Evolutionary conservation across 352 stramenopile genomes (phyloP), one percentile per base, ranked within the genome.

Genomic region (Pythium grandisporangium): DNA sequence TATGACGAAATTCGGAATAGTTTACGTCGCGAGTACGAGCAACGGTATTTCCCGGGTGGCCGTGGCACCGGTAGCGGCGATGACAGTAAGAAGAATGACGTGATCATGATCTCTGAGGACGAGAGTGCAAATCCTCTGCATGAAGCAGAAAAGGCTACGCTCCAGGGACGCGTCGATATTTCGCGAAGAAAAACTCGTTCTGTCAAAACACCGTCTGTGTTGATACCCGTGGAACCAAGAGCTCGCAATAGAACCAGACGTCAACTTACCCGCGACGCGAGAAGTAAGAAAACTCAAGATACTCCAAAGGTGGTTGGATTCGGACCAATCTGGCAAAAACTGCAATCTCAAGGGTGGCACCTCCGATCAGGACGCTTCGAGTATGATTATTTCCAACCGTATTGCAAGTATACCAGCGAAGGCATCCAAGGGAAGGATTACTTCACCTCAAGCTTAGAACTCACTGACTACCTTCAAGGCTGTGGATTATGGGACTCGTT

Each of bases 371-470:
- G 68, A 5, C 35, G n/a, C 5, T 54, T 85, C 4, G 72, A 68
- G 16, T 88, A 72, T 37, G 70, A 84, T 38, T 88, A 82, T 58
- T 83, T 84, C 53, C 82, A 66, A 42, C 75, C 75, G 6, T 51
- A 63, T 32, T 78, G 58, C n/a, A 42, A 52, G 2, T 61, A 52
- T 7, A 25, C 43, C n/a, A 51, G 46, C 12, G 59, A 81, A 11
- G 66, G 63, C 5, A 23, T 55, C 8, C 38, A 38, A 30, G 56
- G 54, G 21, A 45, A 66, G 10, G 72, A 85, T 45, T 85, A 72
- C 52, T 88, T 85, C 35, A 49, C 42, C 22, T 71, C 43, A 4
- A 62, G 65, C 26, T 43, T 48, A 1, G 13, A 61, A 17, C 44
- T 85, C 30, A 57, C 68, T 17, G 59, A 78, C 19, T 71, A 79